A percentile compares a stretch with the other conserved stretches of the same genome.
Conservation (phyloP, 768 basidiomycete species). For the Tulasnella sp. region DNA sequence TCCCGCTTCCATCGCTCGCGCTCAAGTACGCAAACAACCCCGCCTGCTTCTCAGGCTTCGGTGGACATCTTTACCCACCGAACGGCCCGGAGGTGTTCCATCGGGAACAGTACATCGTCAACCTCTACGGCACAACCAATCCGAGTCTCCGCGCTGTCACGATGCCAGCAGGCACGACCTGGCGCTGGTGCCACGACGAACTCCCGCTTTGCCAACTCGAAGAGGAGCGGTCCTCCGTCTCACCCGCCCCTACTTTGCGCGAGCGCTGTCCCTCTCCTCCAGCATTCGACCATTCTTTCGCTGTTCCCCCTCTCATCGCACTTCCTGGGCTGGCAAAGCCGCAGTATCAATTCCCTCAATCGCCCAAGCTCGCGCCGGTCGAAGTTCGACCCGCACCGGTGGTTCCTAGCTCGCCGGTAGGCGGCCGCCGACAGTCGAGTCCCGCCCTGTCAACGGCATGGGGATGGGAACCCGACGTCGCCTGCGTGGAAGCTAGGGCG, state of each 20-base stretch:
- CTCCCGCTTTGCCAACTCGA: background rate
- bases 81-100: conserved; percentile 26
- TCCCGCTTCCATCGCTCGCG: conserved; percentile 14
- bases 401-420: conserved; percentile 24
- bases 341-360: background rate
- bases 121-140: conserved; percentile 26
- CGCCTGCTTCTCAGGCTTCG: conserved; percentile 5
- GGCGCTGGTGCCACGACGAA: conserved; percentile 15
- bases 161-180: conserved; percentile 24
- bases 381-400: conserved; percentile 1
- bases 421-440: background rate
- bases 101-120: conserved; percentile 27
- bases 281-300: background rate
- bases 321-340: background rate
- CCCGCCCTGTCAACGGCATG: conserved; percentile 24
- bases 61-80: conserved; percentile 22
- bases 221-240: background rate
- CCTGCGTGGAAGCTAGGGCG: conserved; percentile 24
- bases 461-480: conserved; percentile 27
- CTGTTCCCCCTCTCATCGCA: background rate
- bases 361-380: background rate
- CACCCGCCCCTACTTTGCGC: background rate
- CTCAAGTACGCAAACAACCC: background rate
- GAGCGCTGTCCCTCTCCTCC: conserved; percentile 5
- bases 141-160: conserved; percentile 12